Evolutionary conservation across 2,329 filamentous ascomycete genomes (phyloP).

Genomic region (Fusarium algeriense): DNA sequence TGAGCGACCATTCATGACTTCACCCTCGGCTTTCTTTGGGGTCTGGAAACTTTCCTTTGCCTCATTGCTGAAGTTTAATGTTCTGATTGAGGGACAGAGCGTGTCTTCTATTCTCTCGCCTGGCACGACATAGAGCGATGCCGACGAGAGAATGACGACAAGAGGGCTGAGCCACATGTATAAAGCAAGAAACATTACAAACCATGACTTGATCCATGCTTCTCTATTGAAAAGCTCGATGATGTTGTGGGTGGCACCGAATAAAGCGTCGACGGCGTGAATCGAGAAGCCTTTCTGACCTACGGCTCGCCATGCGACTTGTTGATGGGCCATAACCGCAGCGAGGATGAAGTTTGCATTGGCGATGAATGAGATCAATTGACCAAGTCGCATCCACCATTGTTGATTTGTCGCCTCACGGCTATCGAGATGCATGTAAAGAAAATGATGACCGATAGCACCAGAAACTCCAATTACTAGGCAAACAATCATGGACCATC

Average conservation of each 20-base stretch:
- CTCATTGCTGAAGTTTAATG: slow-evolving; percentile 41
- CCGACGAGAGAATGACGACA: slow-evolving; percentile 39
- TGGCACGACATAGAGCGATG: slow-evolving; percentile 25
- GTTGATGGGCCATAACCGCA: slow-evolving; percentile 26
- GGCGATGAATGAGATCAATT: slow-evolving; percentile 22
- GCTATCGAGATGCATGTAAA: slow-evolving; percentile 17
- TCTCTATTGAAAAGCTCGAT: slow-evolving; percentile 35
- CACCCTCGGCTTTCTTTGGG: background rate
- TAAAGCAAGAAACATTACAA: slow-evolving; percentile 40
- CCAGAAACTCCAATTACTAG: slow-evolving; percentile 12
- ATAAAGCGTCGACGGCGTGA: slow-evolving; percentile 33
- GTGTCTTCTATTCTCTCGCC: slow-evolving; percentile 7
- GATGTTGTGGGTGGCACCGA: slow-evolving; percentile 29
- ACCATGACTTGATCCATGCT: slow-evolving; percentile 38
- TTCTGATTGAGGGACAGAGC: slow-evolving; percentile 32
- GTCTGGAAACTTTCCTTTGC: slow-evolving; percentile 19
- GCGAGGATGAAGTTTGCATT: slow-evolving; percentile 33
- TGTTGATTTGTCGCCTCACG: slow-evolving; percentile 24
- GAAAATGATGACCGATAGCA: slow-evolving; percentile 15
- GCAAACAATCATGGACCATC: slow-evolving; percentile 32
- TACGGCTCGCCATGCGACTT: slow-evolving; percentile 27
- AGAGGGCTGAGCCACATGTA: slow-evolving; percentile 40
- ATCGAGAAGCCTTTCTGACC: slow-evolving; percentile 23
- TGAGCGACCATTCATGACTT: slow-evolving; percentile 24
- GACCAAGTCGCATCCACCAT: slow-evolving; percentile 29